A percentile compares a stretch with the other conserved stretches of the same genome.
Evolutionary conservation across 164 flowering plant species (phyloP).

Genomic region (Stephania cephalantha): DNA sequence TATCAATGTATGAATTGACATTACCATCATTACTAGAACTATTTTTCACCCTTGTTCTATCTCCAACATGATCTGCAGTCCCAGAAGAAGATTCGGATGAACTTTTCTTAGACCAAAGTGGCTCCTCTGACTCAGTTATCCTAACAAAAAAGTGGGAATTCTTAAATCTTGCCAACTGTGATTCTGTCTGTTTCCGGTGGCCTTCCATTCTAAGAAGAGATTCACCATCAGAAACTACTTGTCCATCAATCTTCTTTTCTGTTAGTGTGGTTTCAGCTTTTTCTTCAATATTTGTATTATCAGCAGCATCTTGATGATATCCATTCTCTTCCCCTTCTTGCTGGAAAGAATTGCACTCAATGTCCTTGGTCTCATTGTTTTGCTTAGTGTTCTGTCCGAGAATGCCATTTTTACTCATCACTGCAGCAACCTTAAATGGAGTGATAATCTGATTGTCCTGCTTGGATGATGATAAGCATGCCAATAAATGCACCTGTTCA

Average conservation of each 20-base stretch:
- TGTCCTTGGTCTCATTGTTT: slow-evolving; percentile 33
- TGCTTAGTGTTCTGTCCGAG: slow-evolving; percentile 29
- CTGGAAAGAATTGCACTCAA: slow-evolving; percentile 13
- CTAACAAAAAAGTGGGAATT: slow-evolving; percentile 89
- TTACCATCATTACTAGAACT: slow-evolving; percentile 20
- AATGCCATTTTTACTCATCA: slow-evolving; percentile 66
- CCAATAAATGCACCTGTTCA: slow-evolving; percentile 83
- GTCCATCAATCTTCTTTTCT: slow-evolving; percentile 25
- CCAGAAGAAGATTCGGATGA: slow-evolving; percentile 20
- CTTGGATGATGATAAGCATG: slow-evolving; percentile 76
- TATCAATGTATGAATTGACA: slow-evolving; percentile 57
- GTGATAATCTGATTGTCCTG: slow-evolving; percentile 76
- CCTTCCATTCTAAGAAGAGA: slow-evolving; percentile 80
- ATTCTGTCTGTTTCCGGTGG: slow-evolving; percentile 62
- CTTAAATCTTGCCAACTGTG: slow-evolving; percentile 53
- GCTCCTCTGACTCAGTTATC: slow-evolving; percentile 68
- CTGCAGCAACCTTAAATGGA: slow-evolving; percentile 92
- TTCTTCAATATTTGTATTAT: slow-evolving; percentile 25
- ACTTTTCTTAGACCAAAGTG: slow-evolving; percentile 68
- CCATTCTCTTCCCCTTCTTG: slow-evolving; percentile 18
- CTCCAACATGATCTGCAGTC: slow-evolving; percentile 24
- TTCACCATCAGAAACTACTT: slow-evolving; percentile 61
- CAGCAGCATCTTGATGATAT: slow-evolving; percentile 21
- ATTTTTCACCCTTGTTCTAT: slow-evolving; percentile 18
- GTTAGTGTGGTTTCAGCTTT: slow-evolving; percentile 30